Conservation (phyloP, 192 early-diverging fungal genomes). For the Coemansia asiatica region DNA sequence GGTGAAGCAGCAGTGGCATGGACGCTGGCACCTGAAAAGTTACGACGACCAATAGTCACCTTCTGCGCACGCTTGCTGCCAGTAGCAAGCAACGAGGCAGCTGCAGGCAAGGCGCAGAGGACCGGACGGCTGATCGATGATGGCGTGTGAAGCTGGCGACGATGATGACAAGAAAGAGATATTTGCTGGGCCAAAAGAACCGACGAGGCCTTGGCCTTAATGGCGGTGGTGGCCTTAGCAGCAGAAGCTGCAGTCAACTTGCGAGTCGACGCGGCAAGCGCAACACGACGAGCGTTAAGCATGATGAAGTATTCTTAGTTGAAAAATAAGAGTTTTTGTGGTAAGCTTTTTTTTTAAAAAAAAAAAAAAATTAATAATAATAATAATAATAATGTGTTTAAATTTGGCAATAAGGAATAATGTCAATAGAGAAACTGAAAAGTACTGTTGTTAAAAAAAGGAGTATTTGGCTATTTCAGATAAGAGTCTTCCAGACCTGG, state of each 20-base stretch:
- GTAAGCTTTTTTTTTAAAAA: too few species aligned
- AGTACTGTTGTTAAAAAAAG: not conserved
- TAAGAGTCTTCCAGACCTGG: conserved; percentile 54
- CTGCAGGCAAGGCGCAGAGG: not conserved
- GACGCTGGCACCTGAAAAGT: conserved; percentile 34
- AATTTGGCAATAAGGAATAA: too few species aligned
- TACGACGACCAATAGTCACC: conserved; percentile 32
- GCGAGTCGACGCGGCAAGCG: conserved; percentile 3
- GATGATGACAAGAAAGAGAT: not conserved
- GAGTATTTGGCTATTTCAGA: conserved; percentile 13
- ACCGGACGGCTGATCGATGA: not conserved
- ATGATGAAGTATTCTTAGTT: too few species aligned
- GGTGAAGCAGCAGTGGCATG: conserved; percentile 10
- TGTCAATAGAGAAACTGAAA: too few species aligned
- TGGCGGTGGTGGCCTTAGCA: not conserved
- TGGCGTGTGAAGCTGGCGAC: not conserved
- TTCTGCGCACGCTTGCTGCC: not conserved
- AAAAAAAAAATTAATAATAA: too few species aligned
- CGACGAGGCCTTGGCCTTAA: not conserved
- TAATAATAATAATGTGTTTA: too few species aligned
- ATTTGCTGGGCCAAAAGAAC: too few species aligned
- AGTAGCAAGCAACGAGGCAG: not conserved
- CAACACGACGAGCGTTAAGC: conserved; percentile 31
- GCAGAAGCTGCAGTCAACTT: not conserved
- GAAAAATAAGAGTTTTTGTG: too few species aligned